Base-by-base conservation (phyloP, 352 stramenopile species). In the Blastocystis hominis region DNA sequence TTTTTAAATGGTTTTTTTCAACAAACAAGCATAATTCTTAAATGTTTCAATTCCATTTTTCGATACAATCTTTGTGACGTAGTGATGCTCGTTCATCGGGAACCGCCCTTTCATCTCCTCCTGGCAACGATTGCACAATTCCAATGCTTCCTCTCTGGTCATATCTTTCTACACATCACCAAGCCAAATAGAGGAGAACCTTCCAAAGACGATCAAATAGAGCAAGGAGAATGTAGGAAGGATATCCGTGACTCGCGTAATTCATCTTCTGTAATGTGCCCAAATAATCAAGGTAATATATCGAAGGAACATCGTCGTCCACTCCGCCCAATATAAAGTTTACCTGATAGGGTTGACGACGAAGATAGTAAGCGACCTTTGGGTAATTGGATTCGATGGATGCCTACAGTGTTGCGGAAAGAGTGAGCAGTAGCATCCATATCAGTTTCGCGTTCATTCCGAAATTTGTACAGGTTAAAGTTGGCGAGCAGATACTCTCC, bases 391-490 rank as follows among this genome's bases (percentile, higher is more conserved):
- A 38, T 10, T n/a, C 10, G 3, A 4, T 10, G 54, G 42, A 24
- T 36, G 7, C 76, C 10, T 3, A 86, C 76, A n/a, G 38, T 46
- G 44, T 86, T 86, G 38, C 76, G 20, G 63, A 86, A 86, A 0
- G 76, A 86, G 36, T 72, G 63, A 7, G 76, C 76, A 9, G 76
- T 86, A 76, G 76, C 76, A 59, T 86, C 76, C 76, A 86, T 86
- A 38, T 86, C 76, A 7, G 46, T 86, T 86, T 86, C 76, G 9
- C 63, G 68, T 36, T 86, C 63, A 76, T 72, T 55, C 2, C 76
- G 59, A 24, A 86, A 72, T 76, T 86, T 86, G 63, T 86, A 76
- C 34, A 86, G 44, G 63, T 86, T 86, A 44, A 86, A 86, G 53
- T 86, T 86, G 17, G n/a, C 76, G 17, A 86, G 34, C 24, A 86